Base-by-base conservation (phyloP, 2,329 filamentous ascomycete species). In the Nemania sp. region DNA sequence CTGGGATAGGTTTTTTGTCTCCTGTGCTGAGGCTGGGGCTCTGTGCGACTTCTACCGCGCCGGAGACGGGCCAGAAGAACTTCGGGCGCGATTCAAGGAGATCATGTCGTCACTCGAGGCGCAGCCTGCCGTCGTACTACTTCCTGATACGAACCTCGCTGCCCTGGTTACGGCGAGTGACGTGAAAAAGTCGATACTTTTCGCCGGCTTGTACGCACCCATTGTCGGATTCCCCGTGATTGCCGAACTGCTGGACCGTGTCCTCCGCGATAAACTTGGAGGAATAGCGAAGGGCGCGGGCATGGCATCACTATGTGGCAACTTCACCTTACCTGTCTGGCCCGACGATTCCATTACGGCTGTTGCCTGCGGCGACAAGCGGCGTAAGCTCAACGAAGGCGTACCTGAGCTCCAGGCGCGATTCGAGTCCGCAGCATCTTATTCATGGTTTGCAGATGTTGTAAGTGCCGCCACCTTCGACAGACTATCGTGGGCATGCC, bases 1-100 rank as follows among this genome's bases (percentile, higher is more conserved):
- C 15, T 75, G 81, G 58, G 72, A 73, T 2, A 73, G 67, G 39
- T 83, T 85, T 67, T 82, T 79, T 62, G 68, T 73, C 47, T 77
- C 75, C 43, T 86, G 83, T 67, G 78, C 75, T 55, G 73, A 76
- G 18, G 80, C 78, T 11, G 76, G 77, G 1, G 52, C 69, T 5
- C 69, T 66, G 13, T 83, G 80, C 61, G 64, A 65, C 4, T 68
- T 82, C 51, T 77, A 73, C 53, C 74, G 75, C 9, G 54, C 69
- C 4, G 74, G 76, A 13, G 74, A 78, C 42, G 67, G 69, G 2
- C 59, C 71, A 5, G 70, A 70, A 10, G 71, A 72, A 50, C 57
- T 77, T 21, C 65, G 62, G 42, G 47, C 58, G 18, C 69, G 75
- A 15, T 75, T 77, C 49, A 52, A 71, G 2, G 54, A 64, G 5